Evolutionary conservation across 176 grass and related monocot genomes (phyloP), one percentile per base, ranked within the genome.

Genomic region (Tillandsia leiboldiana): DNA sequence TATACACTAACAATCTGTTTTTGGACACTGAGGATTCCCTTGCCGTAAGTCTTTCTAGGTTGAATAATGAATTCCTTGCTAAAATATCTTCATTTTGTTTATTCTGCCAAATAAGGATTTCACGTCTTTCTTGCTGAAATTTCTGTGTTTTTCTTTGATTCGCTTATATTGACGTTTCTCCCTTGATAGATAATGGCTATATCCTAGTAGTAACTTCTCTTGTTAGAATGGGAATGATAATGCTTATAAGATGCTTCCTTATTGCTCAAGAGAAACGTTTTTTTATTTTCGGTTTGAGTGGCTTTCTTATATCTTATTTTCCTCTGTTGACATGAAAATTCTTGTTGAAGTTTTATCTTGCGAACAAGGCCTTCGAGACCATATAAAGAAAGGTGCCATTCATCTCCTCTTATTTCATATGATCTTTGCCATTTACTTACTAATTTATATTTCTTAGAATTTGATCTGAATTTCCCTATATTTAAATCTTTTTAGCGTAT

Each of bases 291-390:
- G 15, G 13, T 70, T 53, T 70, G n/a, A 70, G 12, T 52, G 4
- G 13, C 52, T 70, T 52, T 70, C 68, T 70, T 70, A 27, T 70
- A 24, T 11, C 22, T 61, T 15, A 61, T 61, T 15, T 20, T 61
- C 56, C 10, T 61, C 17, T 61, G 56, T 61, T 61, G 10, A 18
- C 56, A 61, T 61, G 56, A 61, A 22, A 72, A 64, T 68, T 67
- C 56, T 62, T 49, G 13, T 51, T 52, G 15, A 49, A 91, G 88
- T 91, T 58, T 54, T 47, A 48, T 78, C 70, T 66, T 87, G 84
- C 9, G 81, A 87, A 63, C 66, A 66, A 23, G 78, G 78, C n/a
- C 81, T 91, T 73, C 50, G 76, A 70, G 75, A 73, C 79, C 77
- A 81, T 73, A 68, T 87, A 63, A 59, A 73, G 2, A 84, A 82